These are phyloP conservation scores for Rugonectria rugulosa DNA, from an alignment of 2,329 filamentous ascomycete genomes.

Conservation along the genomic window DNA sequence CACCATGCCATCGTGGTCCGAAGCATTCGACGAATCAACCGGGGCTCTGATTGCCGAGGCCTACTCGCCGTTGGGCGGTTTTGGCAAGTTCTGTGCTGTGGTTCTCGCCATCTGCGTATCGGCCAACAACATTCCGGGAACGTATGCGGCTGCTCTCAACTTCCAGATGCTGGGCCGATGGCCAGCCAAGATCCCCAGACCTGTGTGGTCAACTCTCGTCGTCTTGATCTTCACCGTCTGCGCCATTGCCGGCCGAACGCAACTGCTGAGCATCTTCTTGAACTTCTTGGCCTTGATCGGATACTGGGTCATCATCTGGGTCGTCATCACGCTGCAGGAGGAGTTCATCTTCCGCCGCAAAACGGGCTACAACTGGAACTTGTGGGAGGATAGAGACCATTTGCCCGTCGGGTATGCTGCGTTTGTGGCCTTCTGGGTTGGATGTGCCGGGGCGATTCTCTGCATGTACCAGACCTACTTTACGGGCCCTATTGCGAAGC, in stretches of 20 bases:
- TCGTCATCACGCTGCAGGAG: neutral
- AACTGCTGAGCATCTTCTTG: neutral
- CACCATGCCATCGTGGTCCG: neutral
- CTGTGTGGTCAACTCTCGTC: neutral
- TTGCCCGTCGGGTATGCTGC: neutral
- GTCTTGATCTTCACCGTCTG: neutral
- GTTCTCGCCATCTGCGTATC: neutral
- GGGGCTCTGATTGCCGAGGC: neutral
- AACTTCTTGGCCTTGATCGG: neutral
- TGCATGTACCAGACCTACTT: conserved; percentile 1
- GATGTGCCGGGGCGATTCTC: neutral
- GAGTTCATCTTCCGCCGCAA: neutral
- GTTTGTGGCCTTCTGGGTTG: neutral
- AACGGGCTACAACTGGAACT: neutral
- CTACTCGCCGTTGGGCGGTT: neutral
- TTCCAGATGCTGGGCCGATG: neutral
- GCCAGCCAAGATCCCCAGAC: neutral
- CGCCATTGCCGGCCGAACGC: neutral
- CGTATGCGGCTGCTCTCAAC: neutral
- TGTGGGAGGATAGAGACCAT: neutral
- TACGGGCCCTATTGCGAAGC: neutral
- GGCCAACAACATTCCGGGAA: neutral
- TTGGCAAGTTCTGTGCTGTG: neutral
- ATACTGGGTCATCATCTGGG: conserved; percentile 1
- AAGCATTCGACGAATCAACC: neutral